A percentile compares a stretch with the other conserved stretches of the same genome.
phyloP scores from a whole-genome alignment of 2,329 filamentous ascomycete species.

The Cercospora nicotianae region DNA sequence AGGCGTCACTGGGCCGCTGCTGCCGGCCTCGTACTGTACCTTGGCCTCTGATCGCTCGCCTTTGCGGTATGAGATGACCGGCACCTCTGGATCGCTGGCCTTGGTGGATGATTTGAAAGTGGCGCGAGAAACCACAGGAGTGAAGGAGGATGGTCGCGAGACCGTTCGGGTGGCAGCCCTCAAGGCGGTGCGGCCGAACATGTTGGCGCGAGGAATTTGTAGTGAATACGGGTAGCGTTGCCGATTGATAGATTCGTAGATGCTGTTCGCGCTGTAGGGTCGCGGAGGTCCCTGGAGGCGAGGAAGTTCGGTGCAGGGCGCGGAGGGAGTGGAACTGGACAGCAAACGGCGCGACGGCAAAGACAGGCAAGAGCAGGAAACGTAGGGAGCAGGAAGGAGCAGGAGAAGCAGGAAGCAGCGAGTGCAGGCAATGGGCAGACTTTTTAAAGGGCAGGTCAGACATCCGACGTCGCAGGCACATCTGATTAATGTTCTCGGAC shows the following conservation, averaged over 20 bases:
- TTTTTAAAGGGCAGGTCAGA: neutral
- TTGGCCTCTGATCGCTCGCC: constrained; percentile 36
- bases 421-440: neutral
- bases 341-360: neutral
- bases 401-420: neutral
- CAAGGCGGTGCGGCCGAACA: constrained; percentile 27
- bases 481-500: neutral
- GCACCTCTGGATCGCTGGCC: constrained; percentile 33
- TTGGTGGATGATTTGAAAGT: constrained; percentile 31
- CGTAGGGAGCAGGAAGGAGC: neutral
- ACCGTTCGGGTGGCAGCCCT: constrained; percentile 22
- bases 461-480: neutral
- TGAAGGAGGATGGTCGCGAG: constrained; percentile 19
- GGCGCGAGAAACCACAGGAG: constrained; percentile 25
- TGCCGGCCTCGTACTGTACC: constrained; percentile 31
- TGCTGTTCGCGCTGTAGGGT: neutral
- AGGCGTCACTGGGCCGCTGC: constrained; percentile 36
- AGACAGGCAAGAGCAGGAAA: neutral
- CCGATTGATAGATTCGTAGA: neutral
- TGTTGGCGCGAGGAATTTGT: constrained; percentile 13
- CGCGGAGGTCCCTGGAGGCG: neutral
- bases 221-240: neutral
- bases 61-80: constrained; percentile 36
- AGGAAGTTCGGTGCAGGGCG: neutral
- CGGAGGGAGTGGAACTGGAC: neutral